Evolutionary conservation across 2,329 filamentous ascomycete genomes (phyloP).

Genomic region (Alternaria burnsii): DNA sequence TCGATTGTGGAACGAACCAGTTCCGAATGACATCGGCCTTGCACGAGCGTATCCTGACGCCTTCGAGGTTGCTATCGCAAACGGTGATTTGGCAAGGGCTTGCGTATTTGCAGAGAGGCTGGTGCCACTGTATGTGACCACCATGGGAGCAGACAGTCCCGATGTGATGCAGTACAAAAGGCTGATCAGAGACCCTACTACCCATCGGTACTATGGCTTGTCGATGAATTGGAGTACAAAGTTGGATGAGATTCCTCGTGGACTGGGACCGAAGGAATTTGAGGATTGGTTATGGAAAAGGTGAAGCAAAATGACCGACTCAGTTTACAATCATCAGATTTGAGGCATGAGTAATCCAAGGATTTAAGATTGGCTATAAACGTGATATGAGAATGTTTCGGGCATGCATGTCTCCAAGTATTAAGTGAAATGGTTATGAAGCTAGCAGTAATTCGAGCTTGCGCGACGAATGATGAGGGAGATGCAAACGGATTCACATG

Average conservation of each 20-base stretch:
- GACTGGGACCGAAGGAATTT: background rate
- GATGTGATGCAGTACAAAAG: background rate
- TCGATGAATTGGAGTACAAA: background rate
- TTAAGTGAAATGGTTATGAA: too few species aligned
- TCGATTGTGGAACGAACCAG: background rate
- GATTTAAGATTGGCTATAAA: too few species aligned
- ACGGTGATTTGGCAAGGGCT: background rate
- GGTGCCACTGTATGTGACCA: background rate
- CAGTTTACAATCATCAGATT: too few species aligned
- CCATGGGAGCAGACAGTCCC: background rate
- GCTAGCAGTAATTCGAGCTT: too few species aligned
- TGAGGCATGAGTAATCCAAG: too few species aligned
- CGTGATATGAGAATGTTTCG: too few species aligned
- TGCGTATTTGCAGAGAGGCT: background rate
- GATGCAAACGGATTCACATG: too few species aligned
- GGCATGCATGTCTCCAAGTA: too few species aligned
- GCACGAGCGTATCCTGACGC: background rate
- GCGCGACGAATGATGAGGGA: fast-evolving
- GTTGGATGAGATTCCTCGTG: background rate
- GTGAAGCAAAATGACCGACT: background rate
- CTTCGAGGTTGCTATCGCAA: background rate
- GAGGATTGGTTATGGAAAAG: background rate
- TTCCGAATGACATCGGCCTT: background rate
- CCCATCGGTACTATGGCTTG: background rate
- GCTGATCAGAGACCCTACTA: background rate